These are phyloP conservation scores for Hepatocystis sp. DNA, from an alignment of 169 alveolate genomes.

Conservation along the genomic window DNA sequence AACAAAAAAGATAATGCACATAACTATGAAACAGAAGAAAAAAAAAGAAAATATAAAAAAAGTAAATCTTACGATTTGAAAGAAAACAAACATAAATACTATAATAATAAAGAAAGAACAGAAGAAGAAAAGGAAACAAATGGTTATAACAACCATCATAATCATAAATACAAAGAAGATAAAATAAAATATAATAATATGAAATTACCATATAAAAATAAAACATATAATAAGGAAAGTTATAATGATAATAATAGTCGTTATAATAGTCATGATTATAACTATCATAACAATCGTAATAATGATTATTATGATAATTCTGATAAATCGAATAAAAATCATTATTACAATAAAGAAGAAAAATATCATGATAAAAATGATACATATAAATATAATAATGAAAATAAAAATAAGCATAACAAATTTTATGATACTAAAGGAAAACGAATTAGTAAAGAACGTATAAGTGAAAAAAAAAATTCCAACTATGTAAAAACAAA, in stretches of 20 bases:
- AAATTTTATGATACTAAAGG: conserved; percentile 13
- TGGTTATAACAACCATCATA: too few relatives aligned
- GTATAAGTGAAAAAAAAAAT: conserved; percentile 9
- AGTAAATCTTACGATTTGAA: too few relatives aligned
- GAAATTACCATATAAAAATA: conserved; percentile 10
- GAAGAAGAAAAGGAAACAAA: too few relatives aligned
- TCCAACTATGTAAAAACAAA: conserved; percentile 2
- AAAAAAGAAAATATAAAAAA: neutral
- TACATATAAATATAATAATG: neutral
- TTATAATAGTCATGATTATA: neutral
- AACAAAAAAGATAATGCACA: conserved; percentile 22
- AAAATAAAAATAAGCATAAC: conserved; percentile 1
- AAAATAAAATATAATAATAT: too few relatives aligned
- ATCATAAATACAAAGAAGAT: too few relatives aligned
- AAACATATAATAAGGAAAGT: neutral
- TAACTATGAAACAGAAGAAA: neutral
- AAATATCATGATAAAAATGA: conserved; percentile 13
- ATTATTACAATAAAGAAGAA: conserved; percentile 11
- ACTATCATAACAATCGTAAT: neutral
- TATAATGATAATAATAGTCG: neutral
- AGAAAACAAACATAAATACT: too few relatives aligned
- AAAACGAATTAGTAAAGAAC: conserved; percentile 14
- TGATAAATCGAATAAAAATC: conserved; percentile 7
- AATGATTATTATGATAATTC: too few relatives aligned
- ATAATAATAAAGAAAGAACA: too few relatives aligned